These are phyloP conservation scores for Cyberlindnera misumaiensis DNA, from an alignment of 805 yeast species.

Conservation along the genomic window DNA sequence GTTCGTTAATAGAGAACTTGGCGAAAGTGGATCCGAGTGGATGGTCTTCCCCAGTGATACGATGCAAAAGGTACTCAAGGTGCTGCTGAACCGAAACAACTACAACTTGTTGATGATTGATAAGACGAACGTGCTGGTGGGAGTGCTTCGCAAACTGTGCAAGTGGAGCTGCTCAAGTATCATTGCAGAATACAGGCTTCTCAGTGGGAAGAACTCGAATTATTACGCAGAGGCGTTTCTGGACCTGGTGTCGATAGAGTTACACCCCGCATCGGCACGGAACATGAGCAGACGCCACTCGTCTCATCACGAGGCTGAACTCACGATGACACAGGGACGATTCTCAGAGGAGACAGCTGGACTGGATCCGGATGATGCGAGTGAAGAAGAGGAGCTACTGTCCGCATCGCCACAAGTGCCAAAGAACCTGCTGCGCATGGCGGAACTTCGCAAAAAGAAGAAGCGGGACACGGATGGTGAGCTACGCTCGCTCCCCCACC, in stretches of 20 bases:
- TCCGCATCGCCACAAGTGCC: conserved; percentile 70
- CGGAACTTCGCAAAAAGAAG: conserved; percentile 35
- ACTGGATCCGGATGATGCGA: conserved; percentile 13
- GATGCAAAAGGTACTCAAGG: conserved; percentile 57
- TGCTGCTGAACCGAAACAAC: conserved; percentile 51
- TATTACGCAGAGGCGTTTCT: conserved; percentile 78
- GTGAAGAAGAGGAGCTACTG: conserved; percentile 23
- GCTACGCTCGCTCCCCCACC: not conserved
- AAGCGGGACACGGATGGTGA: conserved; percentile 6
- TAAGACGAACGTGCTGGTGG: conserved; percentile 71
- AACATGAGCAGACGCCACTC: conserved; percentile 20
- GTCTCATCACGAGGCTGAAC: not conserved
- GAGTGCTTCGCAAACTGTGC: conserved; percentile 73
- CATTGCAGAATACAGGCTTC: conserved; percentile 76
- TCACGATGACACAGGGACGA: conserved; percentile 1
- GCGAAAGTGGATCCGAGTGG: conserved; percentile 36
- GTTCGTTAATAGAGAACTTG: conserved; percentile 21
- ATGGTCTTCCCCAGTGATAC: conserved; percentile 67
- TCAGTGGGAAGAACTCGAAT: conserved; percentile 63
- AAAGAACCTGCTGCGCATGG: conserved; percentile 47
- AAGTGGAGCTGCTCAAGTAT: conserved; percentile 86
- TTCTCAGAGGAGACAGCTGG: conserved; percentile 15
- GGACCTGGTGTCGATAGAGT: conserved; percentile 59
- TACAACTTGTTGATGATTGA: conserved; percentile 75
- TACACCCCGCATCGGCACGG: conserved; percentile 19